Conservation (phyloP, 108 stramenopile species). For the Mediolabrus comicus region DNA sequence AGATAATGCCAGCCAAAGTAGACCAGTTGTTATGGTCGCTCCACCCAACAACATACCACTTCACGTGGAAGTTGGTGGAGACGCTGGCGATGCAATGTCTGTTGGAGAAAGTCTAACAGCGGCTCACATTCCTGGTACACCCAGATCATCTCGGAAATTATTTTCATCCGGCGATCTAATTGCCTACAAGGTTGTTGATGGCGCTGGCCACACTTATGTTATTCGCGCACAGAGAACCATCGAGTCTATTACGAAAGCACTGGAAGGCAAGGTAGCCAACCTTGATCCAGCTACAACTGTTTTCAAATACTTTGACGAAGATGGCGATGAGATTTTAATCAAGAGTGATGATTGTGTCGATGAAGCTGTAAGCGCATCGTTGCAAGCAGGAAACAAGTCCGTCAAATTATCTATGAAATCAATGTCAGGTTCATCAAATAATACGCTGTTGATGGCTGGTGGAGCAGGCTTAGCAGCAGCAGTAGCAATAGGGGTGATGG, state of each 20-base stretch:
- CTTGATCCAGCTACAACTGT: constrained; percentile 38
- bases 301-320: constrained; percentile 87
- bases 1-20: constrained; percentile 41
- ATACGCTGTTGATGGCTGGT: constrained; percentile 21
- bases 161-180: constrained; percentile 1
- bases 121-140: constrained; percentile 19
- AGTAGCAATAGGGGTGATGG: constrained; percentile 20
- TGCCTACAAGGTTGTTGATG: constrained; percentile 81
- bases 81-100: constrained; percentile 38
- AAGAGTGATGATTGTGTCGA: constrained; percentile 75
- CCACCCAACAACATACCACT: constrained; percentile 71
- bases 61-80: constrained; percentile 67
- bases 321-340: constrained; percentile 84
- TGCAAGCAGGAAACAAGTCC: constrained; percentile 52
- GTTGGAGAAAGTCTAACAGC: constrained; percentile 53
- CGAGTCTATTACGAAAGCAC: constrained; percentile 39
- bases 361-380: constrained; percentile 66
- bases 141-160: constrained; percentile 8
- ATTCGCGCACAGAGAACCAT: constrained; percentile 62
- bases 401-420: constrained; percentile 64
- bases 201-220: constrained; percentile 70
- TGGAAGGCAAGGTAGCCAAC: constrained; percentile 54
- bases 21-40: constrained; percentile 29
- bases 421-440: constrained; percentile 4
- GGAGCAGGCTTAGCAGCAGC: constrained; percentile 27